phyloP scores from a whole-genome alignment of 208 protist species.

The Leptomonas seymouri region DNA sequence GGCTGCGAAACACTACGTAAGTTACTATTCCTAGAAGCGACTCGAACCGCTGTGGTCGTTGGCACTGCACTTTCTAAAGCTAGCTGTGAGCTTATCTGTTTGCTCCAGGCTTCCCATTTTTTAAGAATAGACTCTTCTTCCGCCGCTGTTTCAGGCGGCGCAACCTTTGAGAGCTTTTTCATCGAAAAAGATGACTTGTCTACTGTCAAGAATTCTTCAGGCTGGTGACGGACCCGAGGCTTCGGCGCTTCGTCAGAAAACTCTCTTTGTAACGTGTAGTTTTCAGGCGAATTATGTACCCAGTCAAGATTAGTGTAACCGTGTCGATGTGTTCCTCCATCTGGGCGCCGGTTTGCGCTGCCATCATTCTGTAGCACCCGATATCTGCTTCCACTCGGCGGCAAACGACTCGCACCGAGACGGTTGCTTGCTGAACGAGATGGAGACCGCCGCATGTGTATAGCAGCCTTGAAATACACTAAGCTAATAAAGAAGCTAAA shows the following conservation, averaged over 20 bases:
- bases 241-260: background rate
- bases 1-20: background rate
- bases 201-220: slow-evolving; percentile 3
- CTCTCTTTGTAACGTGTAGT: background rate
- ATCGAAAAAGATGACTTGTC: slow-evolving; percentile 1
- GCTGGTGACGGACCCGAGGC: background rate
- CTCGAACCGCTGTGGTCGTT: background rate
- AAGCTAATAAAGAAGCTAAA: background rate
- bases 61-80: slow-evolving; percentile 16
- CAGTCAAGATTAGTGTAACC: slow-evolving; percentile 5
- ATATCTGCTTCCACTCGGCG: background rate
- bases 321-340: background rate
- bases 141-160: background rate
- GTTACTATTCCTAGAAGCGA: background rate
- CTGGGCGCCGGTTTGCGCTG: background rate
- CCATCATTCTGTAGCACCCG: background rate
- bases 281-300: background rate
- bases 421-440: background rate
- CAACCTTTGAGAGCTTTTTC: background rate
- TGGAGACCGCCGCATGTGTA: background rate
- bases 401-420: background rate
- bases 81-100: slow-evolving; percentile 9
- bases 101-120: slow-evolving; percentile 25
- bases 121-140: slow-evolving; percentile 12
- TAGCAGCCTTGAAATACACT: no score